Percentiles rank a stretch among this genome's conserved stretches.
These are phyloP conservation scores for Diaporthe vaccinii DNA, from an alignment of 2,329 filamentous ascomycete species.

Conservation along the genomic window DNA sequence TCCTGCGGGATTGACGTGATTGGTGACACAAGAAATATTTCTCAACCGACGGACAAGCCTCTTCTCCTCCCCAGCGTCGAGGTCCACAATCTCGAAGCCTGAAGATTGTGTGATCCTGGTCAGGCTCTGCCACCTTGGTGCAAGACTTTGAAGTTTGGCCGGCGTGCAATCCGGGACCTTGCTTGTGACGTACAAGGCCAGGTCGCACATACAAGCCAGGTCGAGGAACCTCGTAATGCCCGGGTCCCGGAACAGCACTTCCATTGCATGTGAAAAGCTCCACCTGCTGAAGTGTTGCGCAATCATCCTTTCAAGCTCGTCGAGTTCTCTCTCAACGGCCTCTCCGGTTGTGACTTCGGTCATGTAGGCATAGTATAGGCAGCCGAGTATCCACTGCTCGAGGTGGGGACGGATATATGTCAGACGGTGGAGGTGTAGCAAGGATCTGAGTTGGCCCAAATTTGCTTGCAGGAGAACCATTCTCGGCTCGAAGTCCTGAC, in stretches of 20 bases:
- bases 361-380: constrained; percentile 15
- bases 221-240: not conserved
- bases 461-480: constrained; percentile 18
- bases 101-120: not conserved
- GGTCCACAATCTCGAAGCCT: not conserved
- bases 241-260: not conserved
- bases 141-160: not conserved
- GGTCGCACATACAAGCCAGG: not conserved
- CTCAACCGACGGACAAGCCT: not conserved
- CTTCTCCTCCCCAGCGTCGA: not conserved
- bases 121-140: constrained; percentile 10
- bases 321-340: not conserved
- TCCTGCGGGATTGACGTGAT: not conserved
- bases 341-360: constrained; percentile 5
- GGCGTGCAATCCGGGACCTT: not conserved
- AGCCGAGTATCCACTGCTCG: constrained; percentile 21
- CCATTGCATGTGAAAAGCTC: constrained; percentile 9
- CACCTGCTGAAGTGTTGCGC: constrained; percentile 3
- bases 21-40: not conserved
- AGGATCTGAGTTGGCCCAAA: constrained; percentile 22
- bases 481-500: constrained; percentile 7
- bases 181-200: constrained; percentile 1
- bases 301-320: constrained; percentile 20
- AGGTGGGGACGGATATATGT: constrained; percentile 9
- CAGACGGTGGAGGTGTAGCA: constrained; percentile 18